A percentile compares a stretch with the other conserved stretches of the same genome.
Evolutionary conservation across 164 flowering plant species (phyloP).

Genomic region (Kingdonia uniflora): DNA sequence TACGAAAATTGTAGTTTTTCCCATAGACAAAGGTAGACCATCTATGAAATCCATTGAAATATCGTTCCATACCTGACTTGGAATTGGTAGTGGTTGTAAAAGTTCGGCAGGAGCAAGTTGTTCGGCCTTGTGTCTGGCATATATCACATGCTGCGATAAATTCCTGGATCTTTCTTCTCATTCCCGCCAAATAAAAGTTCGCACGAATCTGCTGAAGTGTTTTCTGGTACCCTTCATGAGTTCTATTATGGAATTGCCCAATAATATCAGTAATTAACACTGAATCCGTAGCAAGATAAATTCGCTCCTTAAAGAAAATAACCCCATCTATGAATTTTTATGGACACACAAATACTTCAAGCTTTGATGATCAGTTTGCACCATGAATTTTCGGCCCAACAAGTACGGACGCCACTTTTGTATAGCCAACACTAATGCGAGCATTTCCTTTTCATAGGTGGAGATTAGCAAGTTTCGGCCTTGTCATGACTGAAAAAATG

Average conservation of each 20-base stretch:
- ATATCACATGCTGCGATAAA: not conserved
- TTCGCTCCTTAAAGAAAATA: not conserved
- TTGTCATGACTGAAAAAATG: too few relatives aligned
- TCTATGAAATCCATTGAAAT: too few relatives aligned
- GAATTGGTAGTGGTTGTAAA: not conserved
- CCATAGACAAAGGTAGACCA: not conserved
- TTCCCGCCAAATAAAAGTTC: too few relatives aligned
- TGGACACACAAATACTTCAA: too few relatives aligned
- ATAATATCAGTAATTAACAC: not conserved
- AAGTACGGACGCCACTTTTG: too few relatives aligned
- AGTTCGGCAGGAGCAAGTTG: not conserved
- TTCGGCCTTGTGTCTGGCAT: too few relatives aligned
- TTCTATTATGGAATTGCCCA: slow-evolving; percentile 1
- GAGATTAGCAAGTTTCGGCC: too few relatives aligned
- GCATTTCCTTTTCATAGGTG: too few relatives aligned
- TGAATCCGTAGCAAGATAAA: not conserved
- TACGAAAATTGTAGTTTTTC: not conserved
- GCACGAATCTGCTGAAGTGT: not conserved
- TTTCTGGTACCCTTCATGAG: too few relatives aligned
- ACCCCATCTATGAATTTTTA: not conserved
- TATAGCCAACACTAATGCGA: too few relatives aligned
- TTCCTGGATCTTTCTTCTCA: not conserved
- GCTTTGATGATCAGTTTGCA: too few relatives aligned
- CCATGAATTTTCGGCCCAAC: too few relatives aligned
- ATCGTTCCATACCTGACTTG: not conserved